Evolutionary conservation across 306 rosid genomes (phyloP).

Genomic region (Rosa chinensis): DNA sequence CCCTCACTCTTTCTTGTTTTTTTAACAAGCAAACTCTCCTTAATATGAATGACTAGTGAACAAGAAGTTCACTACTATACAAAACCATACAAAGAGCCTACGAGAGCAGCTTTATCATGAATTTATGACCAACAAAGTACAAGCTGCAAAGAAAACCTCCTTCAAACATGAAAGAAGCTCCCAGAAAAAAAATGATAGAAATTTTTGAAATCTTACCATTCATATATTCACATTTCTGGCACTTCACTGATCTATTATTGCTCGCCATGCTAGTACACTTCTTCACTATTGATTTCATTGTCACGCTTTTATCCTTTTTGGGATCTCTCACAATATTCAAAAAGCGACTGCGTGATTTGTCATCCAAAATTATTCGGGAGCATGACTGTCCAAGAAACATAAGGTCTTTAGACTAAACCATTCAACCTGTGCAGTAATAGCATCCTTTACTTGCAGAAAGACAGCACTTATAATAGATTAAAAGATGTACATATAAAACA

Average conservation of each 20-base stretch:
- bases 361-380: slow-evolving; percentile 69
- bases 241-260: slow-evolving; percentile 42
- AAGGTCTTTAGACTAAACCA: slow-evolving; percentile 16
- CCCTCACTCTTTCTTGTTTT: not conserved
- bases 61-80: not conserved
- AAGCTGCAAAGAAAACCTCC: not conserved
- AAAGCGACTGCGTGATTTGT: slow-evolving; percentile 31
- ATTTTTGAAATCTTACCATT: slow-evolving; percentile 57
- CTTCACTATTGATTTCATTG: slow-evolving; percentile 46
- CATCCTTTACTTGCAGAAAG: slow-evolving; percentile 6
- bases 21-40: not conserved
- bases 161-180: not conserved
- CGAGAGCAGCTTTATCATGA: not conserved
- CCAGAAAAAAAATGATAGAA: not conserved
- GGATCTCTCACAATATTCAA: slow-evolving; percentile 70
- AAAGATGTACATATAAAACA: not conserved
- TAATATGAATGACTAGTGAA: not conserved
- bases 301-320: slow-evolving; percentile 54
- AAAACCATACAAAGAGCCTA: not conserved
- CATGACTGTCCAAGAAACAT: slow-evolving; percentile 57
- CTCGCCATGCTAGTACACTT: slow-evolving; percentile 45
- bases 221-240: slow-evolving; percentile 65
- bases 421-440: not conserved
- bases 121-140: not conserved
- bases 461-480: not conserved